Base-by-base conservation (phyloP, 2,329 filamentous ascomycete species). In the Pseudogymnoascus sp. region DNA sequence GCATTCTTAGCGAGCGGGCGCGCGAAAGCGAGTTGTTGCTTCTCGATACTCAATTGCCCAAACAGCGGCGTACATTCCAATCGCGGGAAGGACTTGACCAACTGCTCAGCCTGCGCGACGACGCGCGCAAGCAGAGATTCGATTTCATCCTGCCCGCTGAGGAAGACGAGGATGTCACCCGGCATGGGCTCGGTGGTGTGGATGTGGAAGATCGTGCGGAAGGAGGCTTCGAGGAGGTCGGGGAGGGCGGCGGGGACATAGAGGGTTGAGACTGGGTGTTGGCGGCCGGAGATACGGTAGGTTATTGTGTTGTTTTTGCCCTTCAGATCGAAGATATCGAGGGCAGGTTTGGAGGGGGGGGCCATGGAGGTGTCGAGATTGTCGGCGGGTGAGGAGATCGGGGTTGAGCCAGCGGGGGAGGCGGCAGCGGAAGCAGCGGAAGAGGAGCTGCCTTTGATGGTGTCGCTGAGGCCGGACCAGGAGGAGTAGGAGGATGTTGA, bases 71-170 rank as follows among this genome's bases (percentile, higher is more conserved):
- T 83, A 0, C 91, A 84, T 53, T 82, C 79, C 63, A 90, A 76
- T 69, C 85, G 89, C 0, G 92, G 92, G 5, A 93, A 77, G n/a
- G 88, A 85, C 10, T 85, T 85, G 7, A 88, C 84, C 70, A 97
- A 82, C 0, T 85, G 87, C 14, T 80, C 78, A 0, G 89, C 87
- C 66, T 92, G 89, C 64, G 95, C 89, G 67, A 93, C 90, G 33
- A 97, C 85, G 0, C 95, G 80, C 62, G 86, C 84, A 71, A 95
- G 89, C 0, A 92, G 81, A 0, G 84, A 82, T 68, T 97, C 92
- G 25, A 99, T 96, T 4, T 93, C 91, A 69, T 97, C 93, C 70
- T 97, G 92, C 0, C 94, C 94, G 0, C 90, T 92, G 11, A 99
- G 78, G 71, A 99, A 99, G 0, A 92, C 92, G 0, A 99, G 79